phyloP scores from a whole-genome alignment of 768 basidiomycete species.

The Chalciporus sphaerocephalus region DNA sequence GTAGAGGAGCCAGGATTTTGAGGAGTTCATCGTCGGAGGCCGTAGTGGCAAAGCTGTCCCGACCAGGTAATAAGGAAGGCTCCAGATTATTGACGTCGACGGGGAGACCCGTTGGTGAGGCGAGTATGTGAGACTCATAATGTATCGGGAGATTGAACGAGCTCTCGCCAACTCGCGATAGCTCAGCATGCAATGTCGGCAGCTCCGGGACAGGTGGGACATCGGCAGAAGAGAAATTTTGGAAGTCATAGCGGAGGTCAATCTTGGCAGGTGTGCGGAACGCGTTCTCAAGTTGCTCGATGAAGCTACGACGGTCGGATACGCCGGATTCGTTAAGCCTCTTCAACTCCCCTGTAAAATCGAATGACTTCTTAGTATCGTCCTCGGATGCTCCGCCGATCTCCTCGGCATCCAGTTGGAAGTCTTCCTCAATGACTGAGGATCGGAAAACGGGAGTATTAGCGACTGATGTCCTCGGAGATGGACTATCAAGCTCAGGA shows the following conservation, averaged over 20 bases:
- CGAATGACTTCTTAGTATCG: constrained; percentile 76
- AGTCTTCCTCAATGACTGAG: constrained; percentile 43
- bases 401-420: constrained; percentile 40
- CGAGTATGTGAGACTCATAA: constrained; percentile 15
- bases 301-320: constrained; percentile 68
- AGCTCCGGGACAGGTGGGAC: constrained; percentile 52
- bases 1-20: constrained; percentile 14
- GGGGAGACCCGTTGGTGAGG: constrained; percentile 13
- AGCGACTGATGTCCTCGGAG: constrained; percentile 12
- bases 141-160: constrained; percentile 19
- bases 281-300: constrained; percentile 76
- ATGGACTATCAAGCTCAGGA: constrained; percentile 22
- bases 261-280: constrained; percentile 74
- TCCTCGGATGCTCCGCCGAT: constrained; percentile 46
- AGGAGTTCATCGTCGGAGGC: constrained; percentile 35
- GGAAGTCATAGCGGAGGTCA: constrained; percentile 49
- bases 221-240: constrained; percentile 34
- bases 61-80: constrained; percentile 38
- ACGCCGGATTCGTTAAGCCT: constrained; percentile 66
- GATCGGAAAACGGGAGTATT: constrained; percentile 41
- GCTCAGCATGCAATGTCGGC: constrained; percentile 33
- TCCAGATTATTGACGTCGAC: constrained; percentile 28
- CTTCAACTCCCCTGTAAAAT: constrained; percentile 76
- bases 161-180: constrained; percentile 21
- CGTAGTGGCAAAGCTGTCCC: constrained; percentile 29